phyloP scores from a whole-genome alignment of 257 asterid species.

The Linderniella brevidens region DNA sequence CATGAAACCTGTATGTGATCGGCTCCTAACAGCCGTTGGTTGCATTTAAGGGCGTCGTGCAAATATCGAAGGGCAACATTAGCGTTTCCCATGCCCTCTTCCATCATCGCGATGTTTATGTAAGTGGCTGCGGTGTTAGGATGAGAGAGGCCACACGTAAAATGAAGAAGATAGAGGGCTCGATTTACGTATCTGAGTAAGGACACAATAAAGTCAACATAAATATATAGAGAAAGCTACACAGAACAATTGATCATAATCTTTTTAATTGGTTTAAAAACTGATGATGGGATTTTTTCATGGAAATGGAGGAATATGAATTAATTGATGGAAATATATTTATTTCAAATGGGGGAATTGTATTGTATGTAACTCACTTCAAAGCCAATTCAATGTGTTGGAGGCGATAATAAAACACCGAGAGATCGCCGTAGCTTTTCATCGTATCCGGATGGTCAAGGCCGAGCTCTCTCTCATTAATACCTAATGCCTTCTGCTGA shows the following conservation, averaged over 20 bases:
- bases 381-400: slow-evolving; percentile 95
- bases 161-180: slow-evolving; percentile 85
- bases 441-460: slow-evolving; percentile 99
- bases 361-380: slow-evolving; percentile 44
- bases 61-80: slow-evolving; percentile 96
- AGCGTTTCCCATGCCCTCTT: slow-evolving; percentile 99
- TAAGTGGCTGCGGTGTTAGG: slow-evolving; percentile 99
- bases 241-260: no score
- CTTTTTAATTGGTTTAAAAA: no score
- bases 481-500: slow-evolving; percentile 96
- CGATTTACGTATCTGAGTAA: slow-evolving; percentile 90
- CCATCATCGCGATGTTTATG: slow-evolving; percentile 99
- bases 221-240: slow-evolving; percentile 1
- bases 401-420: slow-evolving; percentile 96
- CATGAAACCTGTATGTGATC: slow-evolving; percentile 88
- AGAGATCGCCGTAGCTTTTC: slow-evolving; percentile 99
- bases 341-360: not conserved
- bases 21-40: slow-evolving; percentile 72
- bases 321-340: not conserved
- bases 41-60: slow-evolving; percentile 98
- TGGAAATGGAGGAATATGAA: not conserved
- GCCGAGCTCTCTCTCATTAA: slow-evolving; percentile 96
- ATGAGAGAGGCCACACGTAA: slow-evolving; percentile 96
- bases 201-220: slow-evolving; percentile 10
- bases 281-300: no score